These are phyloP conservation scores for Reticulascus tulasneorum DNA, from an alignment of 2,329 filamentous ascomycete species.

Conservation along the genomic window DNA sequence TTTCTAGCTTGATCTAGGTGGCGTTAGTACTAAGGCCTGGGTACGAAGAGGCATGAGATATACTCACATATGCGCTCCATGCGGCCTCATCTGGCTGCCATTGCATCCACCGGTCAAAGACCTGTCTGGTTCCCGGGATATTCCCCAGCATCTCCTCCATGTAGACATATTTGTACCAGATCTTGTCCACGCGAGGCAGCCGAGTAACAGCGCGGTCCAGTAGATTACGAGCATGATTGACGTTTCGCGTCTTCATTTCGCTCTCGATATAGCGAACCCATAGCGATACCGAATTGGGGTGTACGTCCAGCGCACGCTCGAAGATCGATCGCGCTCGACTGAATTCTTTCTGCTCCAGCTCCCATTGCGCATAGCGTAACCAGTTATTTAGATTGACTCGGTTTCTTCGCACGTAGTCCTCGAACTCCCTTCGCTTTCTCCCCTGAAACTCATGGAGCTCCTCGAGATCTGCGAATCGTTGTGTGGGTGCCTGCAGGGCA, in stretches of 20 bases:
- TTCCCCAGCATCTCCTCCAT: slow-evolving; percentile 98
- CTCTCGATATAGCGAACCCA: slow-evolving; percentile 95
- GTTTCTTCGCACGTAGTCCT: slow-evolving; percentile 95
- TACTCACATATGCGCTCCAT: slow-evolving; percentile 90
- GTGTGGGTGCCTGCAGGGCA: slow-evolving; percentile 81
- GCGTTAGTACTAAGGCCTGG: too few species aligned
- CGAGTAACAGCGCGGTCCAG: slow-evolving; percentile 93
- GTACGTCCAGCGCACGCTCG: slow-evolving; percentile 88
- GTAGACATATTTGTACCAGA: slow-evolving; percentile 99
- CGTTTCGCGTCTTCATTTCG: slow-evolving; percentile 66
- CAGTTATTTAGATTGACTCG: slow-evolving; percentile 97
- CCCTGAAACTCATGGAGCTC: slow-evolving; percentile 98
- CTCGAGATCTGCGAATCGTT: slow-evolving; percentile 93
- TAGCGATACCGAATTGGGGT: slow-evolving; percentile 77
- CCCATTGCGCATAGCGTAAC: slow-evolving; percentile 97
- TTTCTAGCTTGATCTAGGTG: slow-evolving; percentile 98
- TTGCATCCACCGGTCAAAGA: slow-evolving; percentile 97
- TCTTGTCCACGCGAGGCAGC: slow-evolving; percentile 84
- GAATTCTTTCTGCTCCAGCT: slow-evolving; percentile 97
- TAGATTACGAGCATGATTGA: slow-evolving; percentile 93
- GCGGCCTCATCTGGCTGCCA: slow-evolving; percentile 97
- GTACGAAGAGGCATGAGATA: too few species aligned
- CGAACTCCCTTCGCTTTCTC: slow-evolving; percentile 92
- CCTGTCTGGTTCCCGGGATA: slow-evolving; percentile 83
- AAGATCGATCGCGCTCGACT: slow-evolving; percentile 88